Evolutionary conservation across 768 basidiomycete genomes (phyloP), one percentile per base, ranked within the genome.

Genomic region (Pisolithus tinctorius): DNA sequence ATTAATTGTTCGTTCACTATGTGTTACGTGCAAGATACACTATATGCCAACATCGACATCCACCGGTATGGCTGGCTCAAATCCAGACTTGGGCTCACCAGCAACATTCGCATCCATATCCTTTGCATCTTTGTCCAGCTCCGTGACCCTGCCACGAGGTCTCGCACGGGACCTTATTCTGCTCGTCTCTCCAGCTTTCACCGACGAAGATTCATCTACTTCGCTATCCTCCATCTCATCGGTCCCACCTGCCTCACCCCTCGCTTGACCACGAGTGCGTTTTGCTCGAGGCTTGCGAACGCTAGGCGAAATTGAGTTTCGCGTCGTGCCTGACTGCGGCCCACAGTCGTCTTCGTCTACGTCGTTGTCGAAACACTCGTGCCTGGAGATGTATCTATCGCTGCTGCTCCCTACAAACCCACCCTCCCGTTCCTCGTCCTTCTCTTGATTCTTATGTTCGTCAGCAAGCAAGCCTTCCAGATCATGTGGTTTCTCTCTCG

Each of bases 401-500:
- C 61, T 62, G 51, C 84, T 70, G 30, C 64, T 66, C 36, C 84
- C 84, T 3, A 78, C 80, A 26, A 69, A 58, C 2, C 78, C 77
- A 8, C 79, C 69, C 70, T 62, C 82, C 63, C 66, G 70, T 55
- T 89, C 89, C 53, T 88, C 88, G 47, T 81, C 82, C 61, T 76
- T 82, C 61, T 88, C 86, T 13, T 70, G 69, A 29, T 75, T 82
- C 49, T 76, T 70, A 29, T 87, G 82, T 63, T 92, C 88, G 48
- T 84, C 82, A 4, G 77, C 81, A 26, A 94, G 67, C 61, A 89
- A 77, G 1, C 81, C 86, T 55, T 84, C 85, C 13, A 99, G 71
- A 60, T 93, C 86, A 0, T 93, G 94, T 4, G 95, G 96, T 25
- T 97, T 90, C 69, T 97, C 93, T 61, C 93, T 88, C 89, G 97